These are phyloP conservation scores for Nothophytophthora sp. DNA, from an alignment of 352 stramenopile species.

Conservation along the genomic window DNA sequence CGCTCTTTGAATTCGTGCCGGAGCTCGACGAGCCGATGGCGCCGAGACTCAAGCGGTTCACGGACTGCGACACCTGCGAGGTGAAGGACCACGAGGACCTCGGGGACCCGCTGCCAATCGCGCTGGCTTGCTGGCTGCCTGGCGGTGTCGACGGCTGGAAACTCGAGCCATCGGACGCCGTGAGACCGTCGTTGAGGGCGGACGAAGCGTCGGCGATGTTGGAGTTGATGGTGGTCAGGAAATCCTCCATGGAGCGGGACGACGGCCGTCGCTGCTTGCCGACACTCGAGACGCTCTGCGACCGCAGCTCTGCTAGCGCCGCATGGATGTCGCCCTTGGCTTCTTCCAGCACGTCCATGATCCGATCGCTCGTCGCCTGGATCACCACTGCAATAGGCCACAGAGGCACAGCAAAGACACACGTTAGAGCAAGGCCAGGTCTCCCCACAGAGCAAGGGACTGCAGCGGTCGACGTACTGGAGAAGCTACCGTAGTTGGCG, in stretches of 20 bases:
- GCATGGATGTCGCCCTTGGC: constrained; percentile 64
- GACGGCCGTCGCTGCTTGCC: constrained; percentile 47
- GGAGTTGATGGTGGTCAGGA: constrained; percentile 62
- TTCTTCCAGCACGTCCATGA: constrained; percentile 74
- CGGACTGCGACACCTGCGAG: constrained; percentile 21
- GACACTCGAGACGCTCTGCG: constrained; percentile 45
- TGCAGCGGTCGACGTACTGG: constrained; percentile 29
- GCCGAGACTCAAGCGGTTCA: constrained; percentile 28
- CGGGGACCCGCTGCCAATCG: constrained; percentile 24
- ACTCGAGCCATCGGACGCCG: constrained; percentile 24
- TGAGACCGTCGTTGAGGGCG: constrained; percentile 26
- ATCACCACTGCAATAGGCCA: constrained; percentile 78
- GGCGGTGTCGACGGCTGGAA: constrained; percentile 39
- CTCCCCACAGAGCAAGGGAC: neutral
- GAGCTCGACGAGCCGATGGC: constrained; percentile 23
- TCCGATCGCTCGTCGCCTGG: constrained; percentile 66
- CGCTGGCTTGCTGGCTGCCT: constrained; percentile 1
- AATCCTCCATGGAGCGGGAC: constrained; percentile 70
- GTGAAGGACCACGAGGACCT: constrained; percentile 39
- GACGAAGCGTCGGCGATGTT: constrained; percentile 39
- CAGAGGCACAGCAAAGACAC: constrained; percentile 1
- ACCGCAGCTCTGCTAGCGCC: constrained; percentile 60
- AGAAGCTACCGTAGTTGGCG: constrained; percentile 86
- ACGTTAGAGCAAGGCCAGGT: no score
- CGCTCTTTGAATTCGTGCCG: neutral